A percentile compares a stretch with the other conserved stretches of the same genome.
These are phyloP conservation scores for Colletotrichum navitas DNA, from an alignment of 2,329 filamentous ascomycete genomes.

Conservation along the genomic window DNA sequence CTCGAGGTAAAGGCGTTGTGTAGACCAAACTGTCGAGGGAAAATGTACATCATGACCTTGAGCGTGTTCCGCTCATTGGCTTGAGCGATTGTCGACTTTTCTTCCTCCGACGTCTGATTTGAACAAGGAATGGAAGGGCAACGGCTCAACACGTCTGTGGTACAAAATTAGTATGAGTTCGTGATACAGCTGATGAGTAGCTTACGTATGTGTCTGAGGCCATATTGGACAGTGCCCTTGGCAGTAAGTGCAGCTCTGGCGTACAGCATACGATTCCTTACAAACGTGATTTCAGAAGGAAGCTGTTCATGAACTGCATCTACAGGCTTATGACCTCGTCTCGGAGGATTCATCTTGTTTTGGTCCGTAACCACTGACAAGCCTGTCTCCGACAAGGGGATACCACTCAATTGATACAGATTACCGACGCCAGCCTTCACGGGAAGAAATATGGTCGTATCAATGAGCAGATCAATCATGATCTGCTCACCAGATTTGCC, in stretches of 20 bases:
- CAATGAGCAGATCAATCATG: slow-evolving; percentile 81
- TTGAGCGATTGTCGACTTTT: not conserved
- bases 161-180: not conserved
- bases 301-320: slow-evolving; percentile 42
- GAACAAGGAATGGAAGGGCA: slow-evolving; percentile 54
- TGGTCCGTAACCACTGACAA: not conserved
- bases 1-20: slow-evolving; percentile 91
- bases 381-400: slow-evolving; percentile 61
- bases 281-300: slow-evolving; percentile 76
- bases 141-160: slow-evolving; percentile 84
- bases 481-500: slow-evolving; percentile 81
- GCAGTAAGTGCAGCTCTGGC: slow-evolving; percentile 79
- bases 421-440: slow-evolving; percentile 72
- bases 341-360: not conserved
- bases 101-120: not conserved
- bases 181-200: slow-evolving; percentile 33
- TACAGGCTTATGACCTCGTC: slow-evolving; percentile 24
- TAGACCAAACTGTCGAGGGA: slow-evolving; percentile 88
- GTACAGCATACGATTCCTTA: slow-evolving; percentile 89
- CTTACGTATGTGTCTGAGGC: slow-evolving; percentile 85
- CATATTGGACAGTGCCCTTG: slow-evolving; percentile 76
- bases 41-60: slow-evolving; percentile 91
- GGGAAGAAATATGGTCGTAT: slow-evolving; percentile 80
- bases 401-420: slow-evolving; percentile 81
- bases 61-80: slow-evolving; percentile 66